These are phyloP conservation scores for Trichoderma guizhouense DNA, from an alignment of 2,329 filamentous ascomycete species.

Conservation along the genomic window DNA sequence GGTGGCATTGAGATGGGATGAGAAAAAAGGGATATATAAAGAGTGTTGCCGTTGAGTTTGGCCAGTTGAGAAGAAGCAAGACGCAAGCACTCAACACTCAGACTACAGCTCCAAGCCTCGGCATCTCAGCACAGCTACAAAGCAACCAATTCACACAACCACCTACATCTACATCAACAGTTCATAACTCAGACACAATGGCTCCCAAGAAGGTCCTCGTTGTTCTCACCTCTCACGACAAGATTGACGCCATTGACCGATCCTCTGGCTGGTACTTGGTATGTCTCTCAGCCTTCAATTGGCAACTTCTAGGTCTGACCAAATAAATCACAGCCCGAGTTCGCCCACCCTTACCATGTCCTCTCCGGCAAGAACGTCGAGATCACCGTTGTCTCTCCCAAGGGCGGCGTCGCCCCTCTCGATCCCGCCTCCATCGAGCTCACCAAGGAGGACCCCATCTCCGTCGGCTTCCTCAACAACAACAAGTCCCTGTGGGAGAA, in stretches of 20 bases:
- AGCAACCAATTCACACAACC: background rate
- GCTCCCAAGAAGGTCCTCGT: conserved; percentile 60
- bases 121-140: background rate
- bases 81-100: background rate
- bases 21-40: background rate
- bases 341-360: conserved; percentile 62
- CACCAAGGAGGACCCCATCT: conserved; percentile 52
- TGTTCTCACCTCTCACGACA: conserved; percentile 62
- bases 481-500: conserved; percentile 60
- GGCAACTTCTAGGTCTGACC: background rate
- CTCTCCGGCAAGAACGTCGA: conserved; percentile 49
- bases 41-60: background rate
- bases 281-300: conserved; percentile 23
- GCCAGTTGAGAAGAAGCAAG: background rate
- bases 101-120: background rate
- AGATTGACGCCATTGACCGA: conserved; percentile 45
- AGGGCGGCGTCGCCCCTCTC: conserved; percentile 59
- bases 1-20: background rate
- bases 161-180: background rate
- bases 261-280: conserved; percentile 71
- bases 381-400: conserved; percentile 58
- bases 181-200: background rate
- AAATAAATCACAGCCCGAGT: conserved; percentile 47
- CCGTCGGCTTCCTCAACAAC: conserved; percentile 52
- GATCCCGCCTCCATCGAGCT: conserved; percentile 56